Evolutionary conservation across 768 basidiomycete genomes (phyloP).

Genomic region (Tephrocybe sp.): DNA sequence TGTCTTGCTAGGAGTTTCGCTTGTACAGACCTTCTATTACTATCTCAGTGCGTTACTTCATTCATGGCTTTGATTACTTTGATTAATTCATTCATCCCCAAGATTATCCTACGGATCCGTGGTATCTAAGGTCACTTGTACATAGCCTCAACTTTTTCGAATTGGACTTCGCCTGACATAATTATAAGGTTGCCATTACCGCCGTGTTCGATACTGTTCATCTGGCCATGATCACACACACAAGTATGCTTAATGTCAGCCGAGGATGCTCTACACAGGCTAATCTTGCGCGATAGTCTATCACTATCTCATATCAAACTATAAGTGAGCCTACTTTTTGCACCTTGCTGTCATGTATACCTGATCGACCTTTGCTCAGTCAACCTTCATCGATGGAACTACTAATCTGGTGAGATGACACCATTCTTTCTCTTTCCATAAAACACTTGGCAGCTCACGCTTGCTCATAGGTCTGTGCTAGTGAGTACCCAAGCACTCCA

Average conservation of each 20-base stretch:
- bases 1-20: constrained; percentile 19
- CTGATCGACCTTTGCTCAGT: constrained; percentile 12
- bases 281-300: constrained; percentile 11
- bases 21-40: constrained; percentile 22
- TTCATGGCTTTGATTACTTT: not conserved
- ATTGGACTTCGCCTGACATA: not conserved
- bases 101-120: constrained; percentile 20
- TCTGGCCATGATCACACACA: constrained; percentile 46
- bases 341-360: too few relatives aligned
- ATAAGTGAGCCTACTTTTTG: constrained; percentile 10
- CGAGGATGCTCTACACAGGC: not conserved
- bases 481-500: constrained; percentile 28
- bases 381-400: constrained; percentile 21
- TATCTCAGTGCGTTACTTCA: constrained; percentile 12
- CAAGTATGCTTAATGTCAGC: constrained; percentile 28
- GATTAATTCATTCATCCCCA: not conserved
- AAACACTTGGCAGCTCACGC: not conserved
- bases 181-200: constrained; percentile 36
- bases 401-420: constrained; percentile 25
- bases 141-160: not conserved
- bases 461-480: constrained; percentile 36
- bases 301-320: constrained; percentile 20
- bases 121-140: constrained; percentile 17
- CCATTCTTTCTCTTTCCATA: not conserved
- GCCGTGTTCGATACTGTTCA: constrained; percentile 47